Conservation (phyloP, 75 land plant genomes). For the Picea glauca region DNA sequence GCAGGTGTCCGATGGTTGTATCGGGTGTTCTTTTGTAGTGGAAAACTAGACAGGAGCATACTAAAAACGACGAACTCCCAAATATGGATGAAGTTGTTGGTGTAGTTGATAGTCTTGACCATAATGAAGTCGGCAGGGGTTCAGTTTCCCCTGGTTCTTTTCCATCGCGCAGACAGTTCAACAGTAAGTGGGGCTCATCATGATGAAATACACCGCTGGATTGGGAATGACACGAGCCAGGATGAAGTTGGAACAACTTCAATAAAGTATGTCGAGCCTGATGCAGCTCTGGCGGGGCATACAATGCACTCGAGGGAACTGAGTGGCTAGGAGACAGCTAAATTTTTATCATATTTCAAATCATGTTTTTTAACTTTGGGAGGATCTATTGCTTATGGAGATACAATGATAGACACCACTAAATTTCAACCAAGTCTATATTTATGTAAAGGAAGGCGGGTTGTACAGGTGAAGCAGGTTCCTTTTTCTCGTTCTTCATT, state of each 20-base stretch:
- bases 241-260: slow-evolving; percentile 22
- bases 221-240: slow-evolving; percentile 38
- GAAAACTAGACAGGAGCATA: no score
- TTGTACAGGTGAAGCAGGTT: slow-evolving; percentile 64
- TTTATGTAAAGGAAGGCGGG: slow-evolving; percentile 36
- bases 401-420: slow-evolving; percentile 14
- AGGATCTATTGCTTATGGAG: slow-evolving; percentile 30
- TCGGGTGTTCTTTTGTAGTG: no score
- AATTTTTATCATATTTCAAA: slow-evolving; percentile 30
- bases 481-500: slow-evolving; percentile 68
- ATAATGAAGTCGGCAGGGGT: no score
- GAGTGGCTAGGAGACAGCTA: slow-evolving; percentile 22
- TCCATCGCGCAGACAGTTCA: slow-evolving; percentile 12
- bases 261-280: slow-evolving; percentile 24
- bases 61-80: no score
- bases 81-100: no score
- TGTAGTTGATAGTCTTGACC: no score
- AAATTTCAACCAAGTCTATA: slow-evolving; percentile 30
- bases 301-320: slow-evolving; percentile 27
- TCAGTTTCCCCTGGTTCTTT: no score
- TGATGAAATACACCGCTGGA: slow-evolving; percentile 42
- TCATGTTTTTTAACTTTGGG: slow-evolving; percentile 29
- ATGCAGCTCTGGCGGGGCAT: slow-evolving; percentile 35
- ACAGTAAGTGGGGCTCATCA: slow-evolving; percentile 34
- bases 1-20: no score